Conservation (phyloP, 495 filamentous ascomycete genomes). For the Lentithecium fluviatile region DNA sequence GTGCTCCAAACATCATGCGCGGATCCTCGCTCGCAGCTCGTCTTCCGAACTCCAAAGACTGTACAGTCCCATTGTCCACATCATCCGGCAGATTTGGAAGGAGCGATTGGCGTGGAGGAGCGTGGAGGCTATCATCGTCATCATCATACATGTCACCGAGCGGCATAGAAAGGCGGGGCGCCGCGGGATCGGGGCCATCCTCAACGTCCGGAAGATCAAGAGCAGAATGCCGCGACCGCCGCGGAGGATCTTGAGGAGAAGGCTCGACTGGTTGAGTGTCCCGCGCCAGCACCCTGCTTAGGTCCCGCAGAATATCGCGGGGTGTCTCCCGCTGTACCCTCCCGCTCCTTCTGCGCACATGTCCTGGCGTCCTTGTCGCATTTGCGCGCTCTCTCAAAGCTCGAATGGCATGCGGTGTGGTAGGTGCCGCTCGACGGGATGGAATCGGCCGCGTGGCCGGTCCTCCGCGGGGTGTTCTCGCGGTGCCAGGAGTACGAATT, state of each 20-base stretch:
- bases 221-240: constrained; percentile 35
- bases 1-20: constrained; percentile 48
- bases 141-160: constrained; percentile 63
- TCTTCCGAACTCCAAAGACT: constrained; percentile 68
- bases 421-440: constrained; percentile 48
- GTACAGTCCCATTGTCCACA: constrained; percentile 54
- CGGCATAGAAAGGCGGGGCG: constrained; percentile 68
- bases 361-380: constrained; percentile 68
- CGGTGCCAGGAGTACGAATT: constrained; percentile 31
- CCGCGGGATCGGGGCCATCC: constrained; percentile 61
- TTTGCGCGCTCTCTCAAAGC: constrained; percentile 69
- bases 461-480: constrained; percentile 32
- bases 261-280: constrained; percentile 57
- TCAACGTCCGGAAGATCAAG: constrained; percentile 51
- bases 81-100: constrained; percentile 43
- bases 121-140: constrained; percentile 45
- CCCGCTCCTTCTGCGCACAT: constrained; percentile 62
- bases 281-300: constrained; percentile 65
- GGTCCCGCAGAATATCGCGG: constrained; percentile 64
- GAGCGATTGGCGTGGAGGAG: constrained; percentile 65
- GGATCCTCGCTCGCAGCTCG: constrained; percentile 57
- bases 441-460: constrained; percentile 35
- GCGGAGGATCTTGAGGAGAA: constrained; percentile 51
- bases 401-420: constrained; percentile 72
- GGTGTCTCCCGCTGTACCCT: constrained; percentile 73